Percentiles rank a stretch among this genome's conserved stretches.
Evolutionary conservation across 345 rosid genomes (phyloP).

Genomic region (Camelina neglecta): DNA sequence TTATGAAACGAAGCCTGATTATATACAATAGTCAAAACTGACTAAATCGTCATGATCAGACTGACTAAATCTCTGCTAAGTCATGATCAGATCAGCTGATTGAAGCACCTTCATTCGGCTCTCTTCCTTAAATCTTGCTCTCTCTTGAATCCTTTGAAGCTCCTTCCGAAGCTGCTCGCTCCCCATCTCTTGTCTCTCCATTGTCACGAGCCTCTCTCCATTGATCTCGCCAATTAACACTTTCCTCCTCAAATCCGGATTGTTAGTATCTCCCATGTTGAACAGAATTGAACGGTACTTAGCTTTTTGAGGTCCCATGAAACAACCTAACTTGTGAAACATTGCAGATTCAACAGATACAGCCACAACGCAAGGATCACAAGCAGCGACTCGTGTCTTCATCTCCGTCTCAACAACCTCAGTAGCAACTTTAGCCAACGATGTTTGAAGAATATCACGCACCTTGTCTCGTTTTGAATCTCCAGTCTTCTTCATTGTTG

Average conservation of each 20-base stretch:
- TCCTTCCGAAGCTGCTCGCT: slow-evolving; percentile 32
- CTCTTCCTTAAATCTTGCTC: slow-evolving; percentile 24
- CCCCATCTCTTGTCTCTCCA: slow-evolving; percentile 32
- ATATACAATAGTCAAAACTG: not conserved
- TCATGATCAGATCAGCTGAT: not conserved
- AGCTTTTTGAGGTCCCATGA: slow-evolving; percentile 4
- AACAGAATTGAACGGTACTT: slow-evolving; percentile 33
- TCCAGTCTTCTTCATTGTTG: not conserved
- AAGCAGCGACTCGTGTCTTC: slow-evolving; percentile 20
- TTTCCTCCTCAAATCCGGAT: slow-evolving; percentile 37
- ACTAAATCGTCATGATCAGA: no score
- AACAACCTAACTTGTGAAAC: slow-evolving; percentile 23
- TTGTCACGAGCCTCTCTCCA: slow-evolving; percentile 30
- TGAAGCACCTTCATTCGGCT: not conserved
- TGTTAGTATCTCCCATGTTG: slow-evolving; percentile 34
- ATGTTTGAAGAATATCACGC: slow-evolving; percentile 29
- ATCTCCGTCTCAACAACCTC: slow-evolving; percentile 16
- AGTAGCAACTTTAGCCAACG: slow-evolving; percentile 22
- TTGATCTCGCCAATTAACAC: slow-evolving; percentile 25
- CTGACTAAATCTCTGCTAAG: not conserved
- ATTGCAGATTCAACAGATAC: slow-evolving; percentile 10
- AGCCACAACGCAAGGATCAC: slow-evolving; percentile 28
- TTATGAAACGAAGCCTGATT: not conserved
- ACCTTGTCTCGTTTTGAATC: slow-evolving; percentile 34
- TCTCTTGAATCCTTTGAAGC: slow-evolving; percentile 21